Conservation (phyloP, 768 basidiomycete genomes). For the Auricularia sp. region DNA sequence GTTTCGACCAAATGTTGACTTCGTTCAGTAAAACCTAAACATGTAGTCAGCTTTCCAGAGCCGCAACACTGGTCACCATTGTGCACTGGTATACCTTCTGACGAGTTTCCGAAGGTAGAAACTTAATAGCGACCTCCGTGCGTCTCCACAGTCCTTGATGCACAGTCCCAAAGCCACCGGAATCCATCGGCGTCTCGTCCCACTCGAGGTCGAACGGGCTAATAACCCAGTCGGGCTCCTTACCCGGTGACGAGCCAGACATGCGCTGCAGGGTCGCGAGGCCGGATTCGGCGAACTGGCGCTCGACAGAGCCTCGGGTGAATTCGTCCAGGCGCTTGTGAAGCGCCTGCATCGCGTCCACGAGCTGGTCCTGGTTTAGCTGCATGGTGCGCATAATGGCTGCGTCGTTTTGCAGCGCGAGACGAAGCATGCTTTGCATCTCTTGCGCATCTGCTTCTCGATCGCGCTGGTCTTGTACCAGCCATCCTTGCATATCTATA, state of each 20-base stretch:
- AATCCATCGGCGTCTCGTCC: not conserved
- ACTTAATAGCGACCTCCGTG: conserved; percentile 55
- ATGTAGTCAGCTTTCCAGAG: conserved; percentile 24
- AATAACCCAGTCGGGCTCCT: not conserved
- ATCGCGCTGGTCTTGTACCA: not conserved
- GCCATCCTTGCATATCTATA: not conserved
- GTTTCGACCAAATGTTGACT: conserved; percentile 55
- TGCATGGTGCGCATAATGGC: not conserved
- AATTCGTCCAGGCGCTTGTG: not conserved
- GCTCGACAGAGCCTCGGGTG: not conserved
- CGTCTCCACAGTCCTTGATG: not conserved
- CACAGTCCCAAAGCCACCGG: not conserved
- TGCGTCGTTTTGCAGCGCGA: not conserved
- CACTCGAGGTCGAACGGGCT: not conserved
- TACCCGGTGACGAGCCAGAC: not conserved
- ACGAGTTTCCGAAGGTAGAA: conserved; percentile 19
- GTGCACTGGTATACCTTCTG: not conserved
- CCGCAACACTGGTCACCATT: conserved; percentile 37
- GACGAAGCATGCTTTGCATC: not conserved
- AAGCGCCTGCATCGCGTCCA: not conserved
- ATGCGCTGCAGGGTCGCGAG: not conserved
- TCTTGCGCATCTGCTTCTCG: not conserved
- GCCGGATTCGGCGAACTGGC: not conserved
- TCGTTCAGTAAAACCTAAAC: conserved; percentile 58
- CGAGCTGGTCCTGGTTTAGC: not conserved